Base-by-base conservation (phyloP, 805 yeast genomes). In the Candida loeiensis region DNA sequence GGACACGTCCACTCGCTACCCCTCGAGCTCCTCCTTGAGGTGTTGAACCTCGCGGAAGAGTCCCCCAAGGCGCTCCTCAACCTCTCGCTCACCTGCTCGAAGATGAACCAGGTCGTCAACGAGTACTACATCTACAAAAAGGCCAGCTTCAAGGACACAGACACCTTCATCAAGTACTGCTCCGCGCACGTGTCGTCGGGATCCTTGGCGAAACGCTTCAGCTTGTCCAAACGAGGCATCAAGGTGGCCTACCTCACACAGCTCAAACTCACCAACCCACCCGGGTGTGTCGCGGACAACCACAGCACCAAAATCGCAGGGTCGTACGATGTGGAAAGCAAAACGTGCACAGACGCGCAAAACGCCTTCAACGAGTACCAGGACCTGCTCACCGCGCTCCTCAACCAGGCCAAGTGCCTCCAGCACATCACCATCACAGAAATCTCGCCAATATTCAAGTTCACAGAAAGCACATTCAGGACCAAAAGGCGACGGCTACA, bases 391-490 rank as follows among this genome's bases (percentile, higher is more conserved):
- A 37, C 41, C 2, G 43, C 45, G 31, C 61, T 77, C 11, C 58
- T 77, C 11, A 68, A 66, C 31, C 67, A 69, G 25, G 61, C 76
- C 6, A 79, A 73, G 30, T 77, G 76, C 30, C 45, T 78, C 6
- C 53, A 63, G 22, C 60, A 59, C 17, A 48, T 79, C 5, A 50
- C 54, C 12, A 45, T 79, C 8, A 56, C 60, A 15, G 71, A 77
- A 34, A 66, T 79, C 1, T 68, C 79, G 4, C 79, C 80, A 4
- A 69, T 69, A 16, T 79, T 79, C 49, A 59, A 52, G 28, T 72
- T 74, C 42, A 16, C 11, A 16, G 6, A 31, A 4, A 6, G 18
- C 12, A 4, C 37, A 17, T 17, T 4, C 20, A 33, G 17, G 18
- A 8, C 15, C 7, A 17, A 32, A 51, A 55, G 4, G 40, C 50